These are phyloP conservation scores for Didymella exigua DNA, from an alignment of 2,329 filamentous ascomycete genomes.

Conservation along the genomic window DNA sequence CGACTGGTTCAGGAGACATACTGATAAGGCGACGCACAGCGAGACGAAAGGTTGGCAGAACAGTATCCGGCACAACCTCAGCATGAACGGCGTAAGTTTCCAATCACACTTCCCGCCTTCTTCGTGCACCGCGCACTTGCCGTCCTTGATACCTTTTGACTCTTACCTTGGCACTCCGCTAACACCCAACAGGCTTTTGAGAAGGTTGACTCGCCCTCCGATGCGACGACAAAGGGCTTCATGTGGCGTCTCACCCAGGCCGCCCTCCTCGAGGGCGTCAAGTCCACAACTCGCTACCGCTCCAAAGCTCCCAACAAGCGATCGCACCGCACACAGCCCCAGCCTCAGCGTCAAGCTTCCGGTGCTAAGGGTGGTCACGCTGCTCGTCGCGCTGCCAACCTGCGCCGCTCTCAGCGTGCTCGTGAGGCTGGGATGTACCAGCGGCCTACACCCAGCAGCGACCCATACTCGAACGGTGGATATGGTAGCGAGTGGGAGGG, in stretches of 20 bases:
- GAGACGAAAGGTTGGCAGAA: slow-evolving; percentile 80
- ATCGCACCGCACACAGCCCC: slow-evolving; percentile 33
- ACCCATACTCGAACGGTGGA: slow-evolving; percentile 21
- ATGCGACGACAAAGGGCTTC: slow-evolving; percentile 68
- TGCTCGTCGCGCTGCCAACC: slow-evolving; percentile 39
- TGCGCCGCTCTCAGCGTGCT: slow-evolving; percentile 29
- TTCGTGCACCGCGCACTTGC: neutral
- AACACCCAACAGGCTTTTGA: slow-evolving; percentile 57
- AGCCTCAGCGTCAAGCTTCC: slow-evolving; percentile 51
- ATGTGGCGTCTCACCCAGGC: slow-evolving; percentile 79
- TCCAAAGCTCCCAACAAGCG: slow-evolving; percentile 54
- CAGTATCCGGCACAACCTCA: slow-evolving; percentile 92
- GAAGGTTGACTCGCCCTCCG: slow-evolving; percentile 55
- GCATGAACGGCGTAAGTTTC: slow-evolving; percentile 85
- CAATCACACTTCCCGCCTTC: neutral
- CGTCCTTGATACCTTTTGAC: too few relatives aligned
- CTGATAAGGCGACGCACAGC: slow-evolving; percentile 70
- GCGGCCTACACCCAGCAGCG: slow-evolving; percentile 15
- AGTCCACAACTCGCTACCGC: slow-evolving; percentile 75
- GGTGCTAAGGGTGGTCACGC: slow-evolving; percentile 55
- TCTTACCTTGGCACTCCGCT: slow-evolving; percentile 8
- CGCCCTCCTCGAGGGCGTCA: slow-evolving; percentile 72
- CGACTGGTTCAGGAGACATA: slow-evolving; percentile 84
- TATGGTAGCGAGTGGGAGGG: neutral
- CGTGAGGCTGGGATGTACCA: slow-evolving; percentile 19